These are phyloP conservation scores for Talaromyces liani DNA, from an alignment of 495 filamentous ascomycete genomes.

Conservation along the genomic window DNA sequence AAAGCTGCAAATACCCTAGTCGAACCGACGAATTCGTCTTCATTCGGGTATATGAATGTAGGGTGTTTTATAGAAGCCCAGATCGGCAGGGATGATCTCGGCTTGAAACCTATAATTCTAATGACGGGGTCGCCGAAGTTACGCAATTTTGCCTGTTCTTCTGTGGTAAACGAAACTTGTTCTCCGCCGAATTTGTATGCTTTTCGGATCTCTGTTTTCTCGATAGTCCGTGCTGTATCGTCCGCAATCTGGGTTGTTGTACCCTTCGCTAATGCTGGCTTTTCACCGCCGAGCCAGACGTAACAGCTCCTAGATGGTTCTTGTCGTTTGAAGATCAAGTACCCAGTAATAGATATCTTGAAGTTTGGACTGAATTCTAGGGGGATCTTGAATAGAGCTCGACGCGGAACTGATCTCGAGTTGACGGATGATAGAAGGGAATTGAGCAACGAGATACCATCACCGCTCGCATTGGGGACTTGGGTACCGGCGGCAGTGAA, in stretches of 20 bases:
- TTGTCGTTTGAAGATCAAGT: slow-evolving; percentile 80
- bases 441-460: slow-evolving; percentile 74
- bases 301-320: slow-evolving; percentile 70
- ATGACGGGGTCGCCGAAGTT: slow-evolving; percentile 76
- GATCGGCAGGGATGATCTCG: slow-evolving; percentile 60
- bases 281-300: slow-evolving; percentile 78
- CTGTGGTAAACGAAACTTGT: slow-evolving; percentile 73
- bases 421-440: slow-evolving; percentile 85
- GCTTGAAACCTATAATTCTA: slow-evolving; percentile 92
- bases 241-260: slow-evolving; percentile 66
- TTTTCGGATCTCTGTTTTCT: slow-evolving; percentile 77
- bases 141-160: slow-evolving; percentile 70
- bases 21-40: slow-evolving; percentile 82
- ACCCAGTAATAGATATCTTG: slow-evolving; percentile 86
- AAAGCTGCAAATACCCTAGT: slow-evolving; percentile 88
- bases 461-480: slow-evolving; percentile 45
- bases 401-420: slow-evolving; percentile 79
- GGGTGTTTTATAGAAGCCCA: slow-evolving; percentile 85
- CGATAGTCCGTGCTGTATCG: slow-evolving; percentile 64
- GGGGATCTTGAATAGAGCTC: slow-evolving; percentile 77
- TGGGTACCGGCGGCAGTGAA: slow-evolving; percentile 41
- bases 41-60: slow-evolving; percentile 90
- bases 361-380: slow-evolving; percentile 82
- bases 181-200: slow-evolving; percentile 95
- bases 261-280: slow-evolving; percentile 68